phyloP scores from a whole-genome alignment of 495 filamentous ascomycete genomes.

The Xylaria curta region DNA sequence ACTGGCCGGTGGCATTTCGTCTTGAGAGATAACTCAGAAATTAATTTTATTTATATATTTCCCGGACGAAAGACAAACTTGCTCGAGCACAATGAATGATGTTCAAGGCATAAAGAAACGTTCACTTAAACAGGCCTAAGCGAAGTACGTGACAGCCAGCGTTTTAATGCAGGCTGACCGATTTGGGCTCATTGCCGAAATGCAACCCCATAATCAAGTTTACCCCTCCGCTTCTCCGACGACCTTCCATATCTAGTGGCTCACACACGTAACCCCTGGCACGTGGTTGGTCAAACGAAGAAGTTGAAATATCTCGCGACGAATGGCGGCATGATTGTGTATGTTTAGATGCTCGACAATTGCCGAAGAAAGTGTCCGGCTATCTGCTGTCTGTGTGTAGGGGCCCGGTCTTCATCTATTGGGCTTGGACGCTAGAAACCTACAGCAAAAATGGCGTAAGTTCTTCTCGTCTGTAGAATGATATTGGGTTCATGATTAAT shows the following conservation, averaged over 20 bases:
- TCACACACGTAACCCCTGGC: constrained; percentile 16
- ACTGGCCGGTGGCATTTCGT: not conserved
- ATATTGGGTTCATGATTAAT: not conserved
- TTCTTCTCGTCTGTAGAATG: not conserved
- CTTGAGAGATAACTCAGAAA: not conserved
- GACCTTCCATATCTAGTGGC: constrained; percentile 17
- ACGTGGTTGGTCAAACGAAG: constrained; percentile 2
- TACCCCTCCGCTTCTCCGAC: not conserved
- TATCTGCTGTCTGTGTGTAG: not conserved
- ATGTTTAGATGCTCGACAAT: not conserved
- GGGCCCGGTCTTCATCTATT: not conserved
- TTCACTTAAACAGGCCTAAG: not conserved
- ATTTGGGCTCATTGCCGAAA: constrained; percentile 7
- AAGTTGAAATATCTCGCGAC: constrained; percentile 17
- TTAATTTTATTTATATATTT: not conserved
- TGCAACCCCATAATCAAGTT: constrained; percentile 23
- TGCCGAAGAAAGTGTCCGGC: not conserved
- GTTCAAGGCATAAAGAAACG: not conserved
- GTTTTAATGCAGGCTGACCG: not conserved
- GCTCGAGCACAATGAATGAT: not conserved
- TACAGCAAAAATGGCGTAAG: not conserved
- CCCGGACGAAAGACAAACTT: not conserved
- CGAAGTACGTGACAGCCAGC: not conserved
- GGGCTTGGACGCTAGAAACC: not conserved
- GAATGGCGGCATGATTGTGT: constrained; percentile 19